phyloP scores from a whole-genome alignment of 441 rosid genomes.

The Biscutella auriculata region DNA sequence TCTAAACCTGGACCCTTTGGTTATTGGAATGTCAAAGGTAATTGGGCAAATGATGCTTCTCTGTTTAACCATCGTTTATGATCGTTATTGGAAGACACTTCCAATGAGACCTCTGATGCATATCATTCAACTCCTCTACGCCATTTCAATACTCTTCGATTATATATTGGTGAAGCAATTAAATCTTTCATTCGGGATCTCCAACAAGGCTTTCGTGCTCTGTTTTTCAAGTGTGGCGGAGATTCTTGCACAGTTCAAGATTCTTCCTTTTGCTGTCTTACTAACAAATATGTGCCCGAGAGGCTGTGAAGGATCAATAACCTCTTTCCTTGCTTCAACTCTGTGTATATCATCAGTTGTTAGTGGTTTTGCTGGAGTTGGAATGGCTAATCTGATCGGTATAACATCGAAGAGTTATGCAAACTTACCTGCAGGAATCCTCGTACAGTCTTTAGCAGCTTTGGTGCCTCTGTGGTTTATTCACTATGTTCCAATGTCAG shows the following conservation, averaged over 20 bases:
- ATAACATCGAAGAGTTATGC: conserved; percentile 46
- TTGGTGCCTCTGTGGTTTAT: conserved; percentile 51
- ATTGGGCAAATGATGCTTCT: conserved; percentile 60
- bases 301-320: conserved; percentile 74
- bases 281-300: conserved; percentile 54
- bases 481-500: conserved; percentile 35
- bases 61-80: conserved; percentile 40
- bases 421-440: conserved; percentile 40
- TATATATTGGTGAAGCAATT: conserved; percentile 45
- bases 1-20: conserved; percentile 49
- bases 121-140: conserved; percentile 43
- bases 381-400: conserved; percentile 53
- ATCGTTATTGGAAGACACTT: conserved; percentile 42
- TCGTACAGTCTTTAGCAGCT: conserved; percentile 55
- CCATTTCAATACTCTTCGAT: conserved; percentile 57
- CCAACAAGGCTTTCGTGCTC: conserved; percentile 45
- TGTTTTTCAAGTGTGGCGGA: conserved; percentile 69
- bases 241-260: conserved; percentile 58
- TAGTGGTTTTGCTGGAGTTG: conserved; percentile 58
- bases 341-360: conserved; percentile 60
- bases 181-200: conserved; percentile 46
- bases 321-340: conserved; percentile 67
- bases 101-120: conserved; percentile 52
- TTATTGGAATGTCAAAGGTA: conserved; percentile 71
- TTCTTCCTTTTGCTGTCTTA: conserved; percentile 53